Evolutionary conservation across 768 basidiomycete genomes (phyloP), one percentile per base, ranked within the genome.

Genomic region (Rhizopogon rudus): DNA sequence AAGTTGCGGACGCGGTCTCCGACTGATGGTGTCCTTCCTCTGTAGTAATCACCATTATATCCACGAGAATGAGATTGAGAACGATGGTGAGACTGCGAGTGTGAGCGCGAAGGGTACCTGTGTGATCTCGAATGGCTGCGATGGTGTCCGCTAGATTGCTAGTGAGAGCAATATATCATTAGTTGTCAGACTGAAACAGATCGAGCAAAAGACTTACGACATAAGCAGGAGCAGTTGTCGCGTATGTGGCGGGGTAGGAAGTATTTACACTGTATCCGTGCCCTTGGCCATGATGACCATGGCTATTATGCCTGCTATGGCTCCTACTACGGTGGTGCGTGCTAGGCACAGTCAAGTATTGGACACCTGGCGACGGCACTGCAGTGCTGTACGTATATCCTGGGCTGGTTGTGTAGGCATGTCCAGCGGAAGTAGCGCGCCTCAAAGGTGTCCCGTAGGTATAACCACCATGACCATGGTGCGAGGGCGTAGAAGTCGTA

Each of bases 1-100:
- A 75, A 67, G 29, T 63, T 54, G 50, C 71, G 73, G 41, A 77
- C 57, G 54, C 76, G 76, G 40, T 74, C 73, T 31, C 71, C 61
- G 3, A 77, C 25, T 14, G 69, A 66, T 3, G 63, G 55, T 22
- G 65, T 25, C 9, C 66, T 63, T 0, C 37, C 41, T 4, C 51
- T 20, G n/a, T 61, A 42, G 13, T 67, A 41, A 16, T 49, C 48
- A 25, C 37, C 48, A 5, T 25, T 42, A 9, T 25, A 10, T 37
- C 40, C 31, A 5, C 59, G 52, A 3, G 29, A 40, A 44, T 64
- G 56, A 49, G 63, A 55, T 7, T 51, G 5, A 25, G 25, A 25
- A 25, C 4, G 25, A 12, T 53, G 53, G 28, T 61, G 56, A 14
- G 44, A 44, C 43, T 53, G 43, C 8, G 52, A 54, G 25, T 42